Evolutionary conservation across 331 rosid genomes (phyloP), one percentile per base, ranked within the genome.

Genomic region (Spiraea crenata): DNA sequence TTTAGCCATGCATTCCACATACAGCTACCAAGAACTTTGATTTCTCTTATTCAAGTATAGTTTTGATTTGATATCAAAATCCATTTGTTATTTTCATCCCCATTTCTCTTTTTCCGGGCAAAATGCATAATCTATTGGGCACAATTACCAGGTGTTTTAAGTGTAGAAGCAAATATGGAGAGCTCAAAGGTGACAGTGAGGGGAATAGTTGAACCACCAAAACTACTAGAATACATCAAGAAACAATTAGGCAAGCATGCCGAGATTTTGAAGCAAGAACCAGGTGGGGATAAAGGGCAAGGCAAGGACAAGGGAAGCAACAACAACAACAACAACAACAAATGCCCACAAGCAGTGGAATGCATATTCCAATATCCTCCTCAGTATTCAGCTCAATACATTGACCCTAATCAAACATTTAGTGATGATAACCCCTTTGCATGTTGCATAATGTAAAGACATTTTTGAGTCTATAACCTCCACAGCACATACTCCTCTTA

Each of bases 381-480:
- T 40, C 90, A 88, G n/a, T 86, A 82, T 61, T 75, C 90, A 17
- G 40, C 80, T 12, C 81, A 77, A 10, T 68, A 80, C 65, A 34
- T 70, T 44, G 82, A 81, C 70, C 89, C 86, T 6, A 10, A 20
- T 65, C 90, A 89, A 61, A 82, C 48, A 15, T 89, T 91, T 34
- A 84, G 77, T 15, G 99, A 93, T 71, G 97, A 93, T 50, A 87
- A 93, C 20, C 91, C 81, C 3, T 70, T 64, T 71, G 74, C 99
- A 65, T 91, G 99, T 67, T 82, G 90, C 13, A 62, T 84, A 15
- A 85, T 93, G 92, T 90, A 72, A 74, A 59, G 15, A 7, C 20
- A 52, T 3, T 13, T 3, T 15, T 15, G 15, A 37, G 45, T 16
- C 3, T 58, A 44, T 15, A 14, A 58, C 37, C 31, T 14, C 62